Percentiles rank a stretch among this genome's conserved stretches.
These are phyloP conservation scores for Venturia aucupariae DNA, from an alignment of 2,329 filamentous ascomycete genomes.

Conservation along the genomic window DNA sequence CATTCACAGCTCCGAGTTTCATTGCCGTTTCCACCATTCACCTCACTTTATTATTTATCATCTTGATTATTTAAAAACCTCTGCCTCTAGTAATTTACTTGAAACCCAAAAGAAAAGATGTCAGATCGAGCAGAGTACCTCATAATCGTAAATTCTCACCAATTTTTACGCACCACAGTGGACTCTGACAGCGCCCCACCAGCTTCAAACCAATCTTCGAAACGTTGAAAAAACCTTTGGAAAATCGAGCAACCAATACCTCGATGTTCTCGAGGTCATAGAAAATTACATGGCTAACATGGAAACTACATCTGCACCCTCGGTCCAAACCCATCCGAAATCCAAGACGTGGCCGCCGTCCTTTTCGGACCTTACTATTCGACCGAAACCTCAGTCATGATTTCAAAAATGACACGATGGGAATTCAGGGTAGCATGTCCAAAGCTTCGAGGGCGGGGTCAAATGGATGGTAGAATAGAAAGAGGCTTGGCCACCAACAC, in stretches of 20 bases:
- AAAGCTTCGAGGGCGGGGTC: neutral
- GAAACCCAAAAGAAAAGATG: neutral
- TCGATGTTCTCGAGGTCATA: constrained; percentile 6
- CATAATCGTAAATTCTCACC: neutral
- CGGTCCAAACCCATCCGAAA: neutral
- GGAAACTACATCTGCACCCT: neutral
- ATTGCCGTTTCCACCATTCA: too few relatives aligned
- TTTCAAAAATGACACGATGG: neutral
- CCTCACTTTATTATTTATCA: too few relatives aligned
- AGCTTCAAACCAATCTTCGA: constrained; percentile 4
- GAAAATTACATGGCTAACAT: constrained; percentile 6
- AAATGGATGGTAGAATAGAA: neutral
- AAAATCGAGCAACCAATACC: neutral
- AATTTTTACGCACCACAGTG: neutral
- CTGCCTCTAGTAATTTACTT: too few relatives aligned
- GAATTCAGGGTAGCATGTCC: neutral
- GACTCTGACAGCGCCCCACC: neutral
- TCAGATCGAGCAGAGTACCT: neutral
- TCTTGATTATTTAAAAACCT: too few relatives aligned
- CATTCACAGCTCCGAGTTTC: too few relatives aligned
- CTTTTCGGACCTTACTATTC: neutral
- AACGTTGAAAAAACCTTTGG: constrained; percentile 4
- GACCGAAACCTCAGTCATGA: neutral
- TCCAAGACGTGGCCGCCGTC: neutral
- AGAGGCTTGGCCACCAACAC: neutral